phyloP scores from a whole-genome alignment of 495 filamentous ascomycete species.

The Aspergillus conjunctus region DNA sequence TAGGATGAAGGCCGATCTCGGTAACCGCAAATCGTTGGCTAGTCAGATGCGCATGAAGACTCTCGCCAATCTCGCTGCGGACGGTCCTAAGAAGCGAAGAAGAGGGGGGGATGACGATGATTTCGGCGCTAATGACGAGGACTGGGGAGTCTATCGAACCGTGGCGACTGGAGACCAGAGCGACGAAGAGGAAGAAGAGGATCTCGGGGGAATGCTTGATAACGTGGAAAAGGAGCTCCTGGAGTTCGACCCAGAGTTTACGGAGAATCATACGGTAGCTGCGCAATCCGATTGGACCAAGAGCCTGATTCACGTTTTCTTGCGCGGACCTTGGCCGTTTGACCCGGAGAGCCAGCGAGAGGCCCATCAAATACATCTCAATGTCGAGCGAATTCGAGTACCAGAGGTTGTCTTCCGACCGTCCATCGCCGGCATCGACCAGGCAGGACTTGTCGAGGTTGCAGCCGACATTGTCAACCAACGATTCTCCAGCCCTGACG shows the following conservation, averaged over 20 bases:
- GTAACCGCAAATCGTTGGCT: constrained; percentile 93
- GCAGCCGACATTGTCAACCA: constrained; percentile 81
- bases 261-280: constrained; percentile 84
- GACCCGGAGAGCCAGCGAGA: constrained; percentile 79
- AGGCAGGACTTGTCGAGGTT: constrained; percentile 90
- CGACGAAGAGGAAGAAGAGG: constrained; percentile 85
- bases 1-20: constrained; percentile 85
- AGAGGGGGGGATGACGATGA: constrained; percentile 81
- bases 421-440: constrained; percentile 91
- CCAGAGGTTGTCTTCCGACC: constrained; percentile 96
- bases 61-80: constrained; percentile 93
- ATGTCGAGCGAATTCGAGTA: constrained; percentile 94
- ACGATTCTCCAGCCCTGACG: constrained; percentile 61
- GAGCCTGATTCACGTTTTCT: constrained; percentile 82
- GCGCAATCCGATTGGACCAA: constrained; percentile 95
- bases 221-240: constrained; percentile 81
- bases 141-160: constrained; percentile 94
- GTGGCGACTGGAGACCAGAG: constrained; percentile 78
- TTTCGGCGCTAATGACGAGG: constrained; percentile 95
- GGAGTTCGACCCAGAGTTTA: constrained; percentile 83
- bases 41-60: constrained; percentile 97
- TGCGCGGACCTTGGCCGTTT: constrained; percentile 82
- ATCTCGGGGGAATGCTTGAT: constrained; percentile 70
- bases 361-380: constrained; percentile 87
- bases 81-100: constrained; percentile 82